Percentiles rank a stretch among this genome's conserved stretches.
These are phyloP conservation scores for Hansfordia pulvinata DNA, from an alignment of 2,329 filamentous ascomycete genomes.

Conservation along the genomic window DNA sequence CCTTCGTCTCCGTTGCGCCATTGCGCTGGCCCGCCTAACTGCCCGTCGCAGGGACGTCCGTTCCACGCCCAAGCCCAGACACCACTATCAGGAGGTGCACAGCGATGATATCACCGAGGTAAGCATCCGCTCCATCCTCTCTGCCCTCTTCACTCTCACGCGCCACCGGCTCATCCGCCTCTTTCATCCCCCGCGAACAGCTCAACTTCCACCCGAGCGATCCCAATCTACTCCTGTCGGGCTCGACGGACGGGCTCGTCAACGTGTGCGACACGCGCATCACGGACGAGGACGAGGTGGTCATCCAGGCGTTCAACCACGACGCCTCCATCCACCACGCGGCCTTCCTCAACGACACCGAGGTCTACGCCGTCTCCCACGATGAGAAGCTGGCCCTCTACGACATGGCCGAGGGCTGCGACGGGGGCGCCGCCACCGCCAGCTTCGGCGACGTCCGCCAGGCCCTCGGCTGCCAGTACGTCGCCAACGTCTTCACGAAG, in stretches of 20 bases:
- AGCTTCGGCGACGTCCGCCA: conserved; percentile 58
- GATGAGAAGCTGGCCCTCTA: conserved; percentile 70
- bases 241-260: conserved; percentile 68
- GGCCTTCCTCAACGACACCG: conserved; percentile 50
- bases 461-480: conserved; percentile 57
- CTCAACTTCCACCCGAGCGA: conserved; percentile 47
- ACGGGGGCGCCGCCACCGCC: conserved; percentile 38
- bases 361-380: conserved; percentile 61
- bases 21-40: too few relatives aligned
- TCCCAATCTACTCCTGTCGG: conserved; percentile 53
- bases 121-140: conserved; percentile 2
- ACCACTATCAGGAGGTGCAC: conserved; percentile 50
- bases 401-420: conserved; percentile 49
- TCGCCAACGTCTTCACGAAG: conserved; percentile 52
- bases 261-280: conserved; percentile 63
- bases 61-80: conserved; percentile 27
- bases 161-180: too few relatives aligned
- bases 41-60: conserved; percentile 46
- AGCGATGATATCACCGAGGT: conserved; percentile 55
- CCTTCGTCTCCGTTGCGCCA: too few relatives aligned
- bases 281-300: conserved; percentile 62
- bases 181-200: too few relatives aligned
- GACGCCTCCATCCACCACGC: conserved; percentile 61
- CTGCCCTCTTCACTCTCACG: background rate
- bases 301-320: conserved; percentile 69